Base-by-base conservation (phyloP, 2,329 filamentous ascomycete genomes). In the Colletotrichum eremochloae region DNA sequence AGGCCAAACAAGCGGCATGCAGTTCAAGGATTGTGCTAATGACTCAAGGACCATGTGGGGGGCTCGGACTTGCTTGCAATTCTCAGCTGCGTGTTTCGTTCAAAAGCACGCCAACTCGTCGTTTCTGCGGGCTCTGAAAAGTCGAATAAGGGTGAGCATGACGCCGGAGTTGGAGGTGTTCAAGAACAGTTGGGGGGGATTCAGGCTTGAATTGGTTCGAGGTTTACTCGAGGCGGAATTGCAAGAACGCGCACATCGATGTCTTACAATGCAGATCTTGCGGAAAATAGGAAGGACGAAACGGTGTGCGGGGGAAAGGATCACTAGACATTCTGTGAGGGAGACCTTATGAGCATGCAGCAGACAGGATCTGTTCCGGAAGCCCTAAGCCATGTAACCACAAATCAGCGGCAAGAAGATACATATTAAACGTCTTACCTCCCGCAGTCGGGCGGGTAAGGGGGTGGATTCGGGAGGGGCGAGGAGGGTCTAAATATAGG, bases 191-290 rank as follows among this genome's bases (percentile, higher is more conserved):
- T 8, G 20, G 29, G 9, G 8, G 4, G 14, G 5, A 2, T 48
- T 24, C 65, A 60, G 58, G 63, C 58, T 68, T 58, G 36, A n/a
- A 36, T 24, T 36, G 58, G 8, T 18, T 40, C 38, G 29, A 33
- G n/a, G 29, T 55, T 55, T 53, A 29, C 9, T 24, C 12, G 46
- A 31, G 46, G 14, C 6, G 38, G 5, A 24, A 18, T 31, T 60
- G 58, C 55, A 44, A 58, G 36, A 15, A 46, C 2, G 36, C 20
- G 38, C 65, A 14, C 31, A n/a, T 44, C n/a, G 20, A 12, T 24
- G 31, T 52, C 8, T 46, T 2, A n/a, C 20, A 5, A 48, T 4
- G 69, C 33, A 52, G 64, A 68, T 69, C 52, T 55, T 63, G n/a
- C 14, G 38, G 63, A 7, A 38, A 40, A 44, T 12, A 29, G 5